Evolutionary conservation across 75 land plant species (phyloP).

Genomic region (Cupressus sempervirens): DNA sequence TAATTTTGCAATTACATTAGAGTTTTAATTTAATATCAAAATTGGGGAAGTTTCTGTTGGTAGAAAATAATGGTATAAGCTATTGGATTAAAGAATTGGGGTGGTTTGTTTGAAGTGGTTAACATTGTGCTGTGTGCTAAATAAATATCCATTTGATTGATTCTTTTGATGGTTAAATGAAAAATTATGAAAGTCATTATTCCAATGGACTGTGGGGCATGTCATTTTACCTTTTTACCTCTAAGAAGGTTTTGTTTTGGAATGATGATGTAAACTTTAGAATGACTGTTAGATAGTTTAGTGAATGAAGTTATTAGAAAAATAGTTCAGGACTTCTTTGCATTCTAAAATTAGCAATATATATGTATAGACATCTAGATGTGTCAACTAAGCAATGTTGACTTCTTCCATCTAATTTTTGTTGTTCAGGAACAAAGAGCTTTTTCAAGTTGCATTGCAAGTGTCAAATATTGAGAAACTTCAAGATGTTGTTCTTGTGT

Average conservation of each 20-base stretch:
- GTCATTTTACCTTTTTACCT: neutral
- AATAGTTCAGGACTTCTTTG: too few relatives aligned
- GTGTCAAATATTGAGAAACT: conserved; percentile 90
- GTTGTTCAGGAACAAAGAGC: conserved; percentile 78
- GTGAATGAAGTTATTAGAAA: neutral
- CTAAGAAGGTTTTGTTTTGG: neutral
- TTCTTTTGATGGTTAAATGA: neutral
- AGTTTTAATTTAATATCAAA: too few relatives aligned
- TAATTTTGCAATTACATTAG: neutral
- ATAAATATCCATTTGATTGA: neutral
- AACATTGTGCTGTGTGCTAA: neutral
- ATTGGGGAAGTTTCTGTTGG: neutral
- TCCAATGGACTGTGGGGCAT: neutral
- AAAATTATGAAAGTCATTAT: neutral
- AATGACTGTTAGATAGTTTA: neutral
- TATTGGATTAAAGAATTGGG: neutral
- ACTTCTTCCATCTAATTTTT: conserved; percentile 3
- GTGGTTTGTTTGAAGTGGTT: neutral
- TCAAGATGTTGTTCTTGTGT: conserved; percentile 56
- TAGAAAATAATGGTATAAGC: neutral
- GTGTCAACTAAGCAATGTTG: neutral
- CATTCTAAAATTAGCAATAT: neutral
- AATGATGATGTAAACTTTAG: neutral
- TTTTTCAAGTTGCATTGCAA: conserved; percentile 93
- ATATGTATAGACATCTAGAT: neutral